phyloP scores from a whole-genome alignment of 306 rosid genomes.

The Prunus mira region DNA sequence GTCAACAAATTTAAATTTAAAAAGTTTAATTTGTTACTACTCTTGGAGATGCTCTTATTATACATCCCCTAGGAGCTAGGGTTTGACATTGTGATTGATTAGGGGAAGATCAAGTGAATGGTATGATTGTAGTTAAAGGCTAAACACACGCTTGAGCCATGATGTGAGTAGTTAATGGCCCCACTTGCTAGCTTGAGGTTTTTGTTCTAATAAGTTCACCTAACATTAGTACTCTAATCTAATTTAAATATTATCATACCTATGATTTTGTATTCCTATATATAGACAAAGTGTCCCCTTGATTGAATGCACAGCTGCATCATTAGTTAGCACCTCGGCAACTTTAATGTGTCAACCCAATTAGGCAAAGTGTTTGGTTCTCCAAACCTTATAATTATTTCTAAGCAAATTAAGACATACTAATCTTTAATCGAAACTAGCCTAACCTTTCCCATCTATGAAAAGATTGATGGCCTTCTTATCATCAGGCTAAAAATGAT shows the following conservation, averaged over 20 bases:
- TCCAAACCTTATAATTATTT: not conserved
- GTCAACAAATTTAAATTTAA: too few species aligned
- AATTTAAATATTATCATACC: conserved; percentile 27
- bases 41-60: not conserved
- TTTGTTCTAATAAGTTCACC: conserved; percentile 52
- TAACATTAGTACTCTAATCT: conserved; percentile 34
- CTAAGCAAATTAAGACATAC: too few species aligned
- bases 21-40: too few species aligned
- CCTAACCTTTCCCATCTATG: too few species aligned
- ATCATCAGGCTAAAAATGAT: too few species aligned
- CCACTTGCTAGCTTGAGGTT: conserved; percentile 38
- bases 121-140: conserved; percentile 34
- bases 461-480: too few species aligned
- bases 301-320: conserved; percentile 50
- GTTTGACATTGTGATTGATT: conserved; percentile 20
- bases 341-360: not conserved
- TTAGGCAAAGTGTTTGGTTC: conserved; percentile 8
- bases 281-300: conserved; percentile 69
- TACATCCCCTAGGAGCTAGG: conserved; percentile 35
- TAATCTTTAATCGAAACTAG: too few species aligned
- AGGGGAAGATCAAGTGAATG: conserved; percentile 28
- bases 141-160: conserved; percentile 27
- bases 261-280: conserved; percentile 57
- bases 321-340: conserved; percentile 29
- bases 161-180: conserved; percentile 37